phyloP scores from a whole-genome alignment of 176 grass and related monocot species.

The Elymus sibiricus region DNA sequence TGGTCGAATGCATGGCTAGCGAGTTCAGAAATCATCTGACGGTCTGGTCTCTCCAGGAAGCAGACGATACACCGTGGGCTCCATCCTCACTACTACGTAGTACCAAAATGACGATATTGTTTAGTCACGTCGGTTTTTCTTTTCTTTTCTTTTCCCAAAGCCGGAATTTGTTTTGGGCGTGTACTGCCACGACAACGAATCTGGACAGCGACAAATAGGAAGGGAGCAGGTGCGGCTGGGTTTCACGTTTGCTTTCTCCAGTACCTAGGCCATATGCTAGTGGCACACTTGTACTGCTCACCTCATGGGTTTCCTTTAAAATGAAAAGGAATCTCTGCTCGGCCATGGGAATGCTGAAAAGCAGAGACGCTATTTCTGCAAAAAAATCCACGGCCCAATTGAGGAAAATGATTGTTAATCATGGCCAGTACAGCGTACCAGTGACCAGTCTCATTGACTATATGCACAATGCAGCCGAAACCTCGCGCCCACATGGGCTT shows the following conservation, averaged over 20 bases:
- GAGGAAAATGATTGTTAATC: background rate
- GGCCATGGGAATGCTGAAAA: conserved; percentile 26
- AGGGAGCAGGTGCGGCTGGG: background rate
- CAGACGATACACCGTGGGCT: background rate
- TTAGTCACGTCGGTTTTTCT: background rate
- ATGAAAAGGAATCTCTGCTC: background rate
- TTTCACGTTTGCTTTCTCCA: conserved; percentile 20
- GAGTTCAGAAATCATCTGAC: background rate
- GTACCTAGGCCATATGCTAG: conserved; percentile 17
- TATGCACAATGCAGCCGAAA: background rate
- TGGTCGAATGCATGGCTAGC: conserved; percentile 2
- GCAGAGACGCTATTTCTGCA: background rate
- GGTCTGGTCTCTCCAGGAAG: background rate
- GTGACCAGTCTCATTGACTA: background rate
- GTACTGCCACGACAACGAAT: background rate
- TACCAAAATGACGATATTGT: background rate
- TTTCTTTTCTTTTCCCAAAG: background rate
- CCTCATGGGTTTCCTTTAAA: background rate
- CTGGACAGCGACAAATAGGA: conserved; percentile 11
- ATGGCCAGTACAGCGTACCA: background rate
- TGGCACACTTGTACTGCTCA: background rate
- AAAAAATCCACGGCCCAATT: conserved; percentile 4
- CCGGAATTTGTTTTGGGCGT: background rate
- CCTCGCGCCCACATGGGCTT: background rate
- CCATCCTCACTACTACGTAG: background rate